These are phyloP conservation scores for Calonectria multiphialidica DNA, from an alignment of 2,329 filamentous ascomycete genomes.

Conservation along the genomic window DNA sequence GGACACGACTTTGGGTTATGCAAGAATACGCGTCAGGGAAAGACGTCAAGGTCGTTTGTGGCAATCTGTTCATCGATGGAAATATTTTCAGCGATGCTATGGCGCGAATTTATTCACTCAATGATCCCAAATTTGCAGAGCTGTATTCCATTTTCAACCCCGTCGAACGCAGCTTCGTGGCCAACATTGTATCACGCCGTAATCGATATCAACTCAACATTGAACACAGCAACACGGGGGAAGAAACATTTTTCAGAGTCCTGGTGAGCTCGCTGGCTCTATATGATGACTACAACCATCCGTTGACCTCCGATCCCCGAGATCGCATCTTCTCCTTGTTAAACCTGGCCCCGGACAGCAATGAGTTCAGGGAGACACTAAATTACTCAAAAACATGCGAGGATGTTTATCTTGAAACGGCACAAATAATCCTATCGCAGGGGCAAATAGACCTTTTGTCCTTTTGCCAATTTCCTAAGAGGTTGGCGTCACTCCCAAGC, in stretches of 20 bases:
- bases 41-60: slow-evolving; percentile 23
- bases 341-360: slow-evolving; percentile 15
- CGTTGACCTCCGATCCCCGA: slow-evolving; percentile 23
- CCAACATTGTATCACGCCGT: slow-evolving; percentile 23
- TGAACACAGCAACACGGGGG: background rate
- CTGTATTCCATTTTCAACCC: background rate
- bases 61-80: slow-evolving; percentile 4
- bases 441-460: slow-evolving; percentile 21
- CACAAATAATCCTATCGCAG: slow-evolving; percentile 9
- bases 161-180: slow-evolving; percentile 16
- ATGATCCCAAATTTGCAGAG: background rate
- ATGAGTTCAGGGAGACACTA: background rate
- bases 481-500: slow-evolving; percentile 7
- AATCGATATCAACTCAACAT: background rate
- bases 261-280: slow-evolving; percentile 13
- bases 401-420: slow-evolving; percentile 25
- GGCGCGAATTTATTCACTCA: background rate
- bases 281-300: slow-evolving; percentile 29
- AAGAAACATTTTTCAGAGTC: slow-evolving; percentile 16
- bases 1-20: slow-evolving; percentile 33
- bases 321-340: slow-evolving; percentile 28
- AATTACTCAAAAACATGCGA: slow-evolving; percentile 25
- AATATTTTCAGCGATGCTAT: background rate
- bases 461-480: slow-evolving; percentile 27
- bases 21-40: slow-evolving; percentile 26